Percentiles rank a stretch among this genome's conserved stretches.
These are phyloP conservation scores for Ogataea corticis DNA, from an alignment of 805 yeast species.

Conservation along the genomic window DNA sequence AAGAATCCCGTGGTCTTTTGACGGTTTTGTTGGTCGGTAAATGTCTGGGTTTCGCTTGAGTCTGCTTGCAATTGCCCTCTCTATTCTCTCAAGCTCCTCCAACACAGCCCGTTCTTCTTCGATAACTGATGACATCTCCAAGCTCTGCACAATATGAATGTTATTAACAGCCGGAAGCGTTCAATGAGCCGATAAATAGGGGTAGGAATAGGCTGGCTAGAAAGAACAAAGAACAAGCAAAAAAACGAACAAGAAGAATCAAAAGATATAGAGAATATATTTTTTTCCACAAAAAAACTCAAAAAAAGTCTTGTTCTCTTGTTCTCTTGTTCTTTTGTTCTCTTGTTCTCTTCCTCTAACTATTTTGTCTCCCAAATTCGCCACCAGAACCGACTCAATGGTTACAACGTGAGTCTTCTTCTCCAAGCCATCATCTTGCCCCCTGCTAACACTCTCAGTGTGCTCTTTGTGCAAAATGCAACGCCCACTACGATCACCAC, in stretches of 20 bases:
- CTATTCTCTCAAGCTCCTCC: slow-evolving; percentile 74
- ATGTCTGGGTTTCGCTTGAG: slow-evolving; percentile 61
- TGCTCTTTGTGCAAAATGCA: slow-evolving; percentile 43
- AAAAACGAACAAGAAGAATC: neutral
- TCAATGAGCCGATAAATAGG: too few relatives aligned
- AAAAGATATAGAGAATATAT: neutral
- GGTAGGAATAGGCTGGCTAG: too few relatives aligned
- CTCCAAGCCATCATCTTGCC: neutral
- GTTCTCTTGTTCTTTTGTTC: slow-evolving; percentile 1
- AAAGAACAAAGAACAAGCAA: too few relatives aligned
- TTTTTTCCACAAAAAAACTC: neutral
- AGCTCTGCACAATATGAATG: too few relatives aligned
- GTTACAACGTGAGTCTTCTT: slow-evolving; percentile 35
- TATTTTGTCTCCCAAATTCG: neutral
- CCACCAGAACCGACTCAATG: slow-evolving; percentile 16
- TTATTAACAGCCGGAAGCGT: too few relatives aligned
- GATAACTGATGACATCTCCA: slow-evolving; percentile 28
- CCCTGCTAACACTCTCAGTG: slow-evolving; percentile 26
- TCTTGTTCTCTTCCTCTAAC: neutral
- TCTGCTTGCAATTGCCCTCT: slow-evolving; percentile 62
- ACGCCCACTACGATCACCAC: slow-evolving; percentile 62
- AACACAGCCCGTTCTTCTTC: slow-evolving; percentile 41
- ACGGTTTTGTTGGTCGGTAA: slow-evolving; percentile 33
- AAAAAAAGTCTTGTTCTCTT: neutral
- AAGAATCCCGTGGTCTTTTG: slow-evolving; percentile 31